These are phyloP conservation scores for Diphasiastrum complanatum DNA, from an alignment of 83 land plant genomes.

Conservation along the genomic window DNA sequence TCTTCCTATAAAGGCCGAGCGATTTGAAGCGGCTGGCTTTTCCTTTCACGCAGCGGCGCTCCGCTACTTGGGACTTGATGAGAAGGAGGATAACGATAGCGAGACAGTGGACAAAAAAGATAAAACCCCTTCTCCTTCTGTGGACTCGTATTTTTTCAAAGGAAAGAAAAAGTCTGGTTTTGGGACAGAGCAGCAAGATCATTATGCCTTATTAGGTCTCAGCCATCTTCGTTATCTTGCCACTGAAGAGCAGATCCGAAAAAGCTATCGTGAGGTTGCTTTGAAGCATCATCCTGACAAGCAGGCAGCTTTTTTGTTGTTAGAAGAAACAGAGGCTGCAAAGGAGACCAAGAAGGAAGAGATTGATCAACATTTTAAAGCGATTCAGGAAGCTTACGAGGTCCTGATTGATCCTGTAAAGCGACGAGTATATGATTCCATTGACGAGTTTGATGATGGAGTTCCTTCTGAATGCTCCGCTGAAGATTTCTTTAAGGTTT, in stretches of 20 bases:
- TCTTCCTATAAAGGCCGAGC: conserved; percentile 49
- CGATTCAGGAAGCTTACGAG: conserved; percentile 91
- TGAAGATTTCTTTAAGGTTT: conserved; percentile 82
- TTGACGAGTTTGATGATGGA: conserved; percentile 99
- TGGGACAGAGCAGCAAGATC: conserved; percentile 70
- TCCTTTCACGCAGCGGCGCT: conserved; percentile 73
- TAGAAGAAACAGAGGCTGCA: conserved; percentile 76
- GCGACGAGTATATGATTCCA: conserved; percentile 86
- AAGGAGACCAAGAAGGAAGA: conserved; percentile 84
- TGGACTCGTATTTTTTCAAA: conserved; percentile 57
- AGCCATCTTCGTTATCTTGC: conserved; percentile 79
- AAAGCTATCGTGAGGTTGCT: conserved; percentile 79
- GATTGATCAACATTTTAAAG: conserved; percentile 77
- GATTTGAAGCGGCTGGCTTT: conserved; percentile 80
- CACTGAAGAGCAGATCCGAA: conserved; percentile 86
- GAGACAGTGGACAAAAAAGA: conserved; percentile 39
- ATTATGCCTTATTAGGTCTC: conserved; percentile 81
- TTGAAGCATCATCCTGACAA: conserved; percentile 89
- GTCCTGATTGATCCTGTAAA: conserved; percentile 85
- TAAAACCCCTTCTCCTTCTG: conserved; percentile 40
- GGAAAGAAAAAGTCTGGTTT: conserved; percentile 66
- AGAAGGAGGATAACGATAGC: conserved; percentile 28
- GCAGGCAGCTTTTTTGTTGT: conserved; percentile 72
- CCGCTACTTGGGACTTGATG: conserved; percentile 34
- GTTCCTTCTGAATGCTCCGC: conserved; percentile 83